Conservation (phyloP, 768 basidiomycete species). For the Psilocybe azurescens region DNA sequence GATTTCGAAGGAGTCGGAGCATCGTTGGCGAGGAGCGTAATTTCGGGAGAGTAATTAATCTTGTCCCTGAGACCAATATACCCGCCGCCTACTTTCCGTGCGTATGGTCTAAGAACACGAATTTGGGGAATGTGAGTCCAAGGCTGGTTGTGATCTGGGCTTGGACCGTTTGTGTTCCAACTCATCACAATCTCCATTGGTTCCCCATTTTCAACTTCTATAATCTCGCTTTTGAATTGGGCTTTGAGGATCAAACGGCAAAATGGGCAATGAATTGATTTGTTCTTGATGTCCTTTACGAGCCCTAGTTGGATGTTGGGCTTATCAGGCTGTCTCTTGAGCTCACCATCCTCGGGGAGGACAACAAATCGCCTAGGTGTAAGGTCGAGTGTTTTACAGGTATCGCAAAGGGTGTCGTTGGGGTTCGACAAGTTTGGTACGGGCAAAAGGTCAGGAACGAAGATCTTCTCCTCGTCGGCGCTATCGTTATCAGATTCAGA, state of each 20-base stretch:
- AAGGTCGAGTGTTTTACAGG: slow-evolving; percentile 7
- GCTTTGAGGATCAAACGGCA: slow-evolving; percentile 11
- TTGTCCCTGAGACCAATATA: not conserved
- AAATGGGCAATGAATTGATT: slow-evolving; percentile 9
- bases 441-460: not conserved
- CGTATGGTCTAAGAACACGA: slow-evolving; percentile 1
- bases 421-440: not conserved
- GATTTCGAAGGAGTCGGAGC: not conserved
- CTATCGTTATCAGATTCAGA: no score
- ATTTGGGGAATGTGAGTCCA: not conserved
- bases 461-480: not conserved
- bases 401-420: slow-evolving; percentile 6
- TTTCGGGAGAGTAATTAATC: slow-evolving; percentile 8
- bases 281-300: slow-evolving; percentile 5
- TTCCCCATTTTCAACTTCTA: not conserved
- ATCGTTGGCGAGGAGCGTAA: slow-evolving; percentile 13
- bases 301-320: slow-evolving; percentile 4
- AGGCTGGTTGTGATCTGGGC: not conserved
- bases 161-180: slow-evolving; percentile 6
- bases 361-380: slow-evolving; percentile 1
- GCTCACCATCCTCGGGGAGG: not conserved
- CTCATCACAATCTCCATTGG: not conserved
- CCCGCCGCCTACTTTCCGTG: not conserved
- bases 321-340: not conserved
- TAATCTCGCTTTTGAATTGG: not conserved